Evolutionary conservation across 768 basidiomycete genomes (phyloP).

Genomic region (Lactarius vividus): DNA sequence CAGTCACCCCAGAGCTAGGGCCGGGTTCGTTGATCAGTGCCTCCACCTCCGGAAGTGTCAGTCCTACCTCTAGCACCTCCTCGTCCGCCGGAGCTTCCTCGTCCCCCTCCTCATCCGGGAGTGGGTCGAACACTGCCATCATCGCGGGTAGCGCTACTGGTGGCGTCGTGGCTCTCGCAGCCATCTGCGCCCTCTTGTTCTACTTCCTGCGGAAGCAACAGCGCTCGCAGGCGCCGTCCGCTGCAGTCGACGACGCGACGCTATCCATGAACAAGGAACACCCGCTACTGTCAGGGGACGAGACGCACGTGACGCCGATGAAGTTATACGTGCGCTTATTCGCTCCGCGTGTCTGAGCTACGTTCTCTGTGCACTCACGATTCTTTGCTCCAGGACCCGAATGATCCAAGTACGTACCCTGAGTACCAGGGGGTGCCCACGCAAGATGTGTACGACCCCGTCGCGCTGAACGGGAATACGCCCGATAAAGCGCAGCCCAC

Average conservation of each 20-base stretch:
- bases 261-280: too few relatives aligned
- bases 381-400: slow-evolving; percentile 7
- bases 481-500: neutral
- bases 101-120: neutral
- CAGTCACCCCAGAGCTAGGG: neutral
- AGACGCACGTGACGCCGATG: neutral
- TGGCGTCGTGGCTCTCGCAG: neutral
- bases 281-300: too few relatives aligned
- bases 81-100: neutral
- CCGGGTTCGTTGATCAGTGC: neutral
- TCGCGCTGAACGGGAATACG: neutral
- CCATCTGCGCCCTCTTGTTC: neutral
- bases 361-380: neutral
- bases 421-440: neutral
- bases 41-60: neutral
- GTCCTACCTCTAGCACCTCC: too few relatives aligned
- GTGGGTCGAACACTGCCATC: neutral
- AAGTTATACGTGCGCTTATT: slow-evolving; percentile 13
- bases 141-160: slow-evolving; percentile 6
- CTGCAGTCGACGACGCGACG: neutral
- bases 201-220: neutral
- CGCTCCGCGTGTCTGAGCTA: too few relatives aligned
- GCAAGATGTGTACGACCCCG: neutral
- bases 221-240: neutral
- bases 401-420: slow-evolving; percentile 13